Base-by-base conservation (phyloP, 2,329 filamentous ascomycete species). In the Pseudogymnoascus sp. region DNA sequence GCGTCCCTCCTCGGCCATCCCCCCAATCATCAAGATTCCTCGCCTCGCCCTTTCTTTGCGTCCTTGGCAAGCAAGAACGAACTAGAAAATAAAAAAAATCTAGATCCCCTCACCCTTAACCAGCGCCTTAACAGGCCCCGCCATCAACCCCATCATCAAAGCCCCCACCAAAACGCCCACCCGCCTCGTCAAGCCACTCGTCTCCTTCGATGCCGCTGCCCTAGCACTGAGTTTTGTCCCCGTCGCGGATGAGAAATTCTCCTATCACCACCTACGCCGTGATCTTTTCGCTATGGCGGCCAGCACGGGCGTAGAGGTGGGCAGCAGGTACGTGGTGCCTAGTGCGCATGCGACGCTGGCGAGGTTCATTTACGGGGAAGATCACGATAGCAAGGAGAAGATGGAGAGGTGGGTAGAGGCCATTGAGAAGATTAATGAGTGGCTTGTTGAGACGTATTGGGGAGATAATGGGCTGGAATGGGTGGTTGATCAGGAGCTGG, bases 281-380 rank as follows among this genome's bases (percentile, higher is more conserved):
- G 91, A 96, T 70, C 72, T 95, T 11, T 94, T 87, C 71, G 77
- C 81, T 57, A 76, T 84, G 25, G 82, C 84, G 3, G 76, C 78
- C 50, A 76, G 75, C 3, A 80, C 84, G 0, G 89, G 89, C 1
- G 77, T 93, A n/a, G 75, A 81, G 14, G 80, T 96, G 35, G 87
- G 80, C 20, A 90, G 89, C 59, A 81, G 93, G 62, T 97, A 97
- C 71, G 86, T 92, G 22, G 90, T 96, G 2, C 92, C 92, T 1
- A 93, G 89, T 53, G 91, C 90, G 14, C 93, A 97, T 75, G 82
- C 97, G 69, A 97, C 93, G 0, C 82, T 97, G 62, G 92, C 83
- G 0, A 80, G 93, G 3, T 97, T 94, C 71, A 80, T 96, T 43
- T 81, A 79, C 8, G 80, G 84, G 39, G 76, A 79, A 11, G 90